Percentiles rank a stretch among this genome's conserved stretches.
These are phyloP conservation scores for Chaetomium sp. DNA, from an alignment of 2,329 filamentous ascomycete genomes.

Conservation along the genomic window DNA sequence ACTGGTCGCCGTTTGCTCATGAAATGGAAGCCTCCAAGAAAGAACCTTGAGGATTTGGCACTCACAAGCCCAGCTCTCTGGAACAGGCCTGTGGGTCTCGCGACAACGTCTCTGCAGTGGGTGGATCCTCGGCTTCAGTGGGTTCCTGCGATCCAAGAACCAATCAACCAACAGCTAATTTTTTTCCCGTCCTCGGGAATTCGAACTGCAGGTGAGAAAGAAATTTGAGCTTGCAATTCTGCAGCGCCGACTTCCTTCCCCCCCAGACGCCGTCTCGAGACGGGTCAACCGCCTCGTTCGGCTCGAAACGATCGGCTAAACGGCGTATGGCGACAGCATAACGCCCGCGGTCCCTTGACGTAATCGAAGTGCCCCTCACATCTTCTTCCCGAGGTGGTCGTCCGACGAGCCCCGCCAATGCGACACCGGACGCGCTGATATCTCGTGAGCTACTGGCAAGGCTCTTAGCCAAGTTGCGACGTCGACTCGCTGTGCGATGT, in stretches of 20 bases:
- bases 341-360: not conserved
- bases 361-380: not conserved
- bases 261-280: not conserved
- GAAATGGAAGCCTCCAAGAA: constrained; percentile 1
- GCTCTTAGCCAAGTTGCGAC: constrained; percentile 13
- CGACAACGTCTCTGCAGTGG: not conserved
- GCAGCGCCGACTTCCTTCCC: not conserved
- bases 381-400: not conserved
- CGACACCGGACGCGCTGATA: constrained; percentile 14
- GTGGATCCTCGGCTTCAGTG: not conserved
- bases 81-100: not conserved
- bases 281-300: not conserved
- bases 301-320: not conserved
- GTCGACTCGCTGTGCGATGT: constrained; percentile 24
- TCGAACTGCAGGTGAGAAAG: not conserved
- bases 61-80: not conserved
- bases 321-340: not conserved
- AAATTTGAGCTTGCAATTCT: constrained; percentile 10
- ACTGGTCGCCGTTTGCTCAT: not conserved
- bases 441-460: constrained; percentile 16
- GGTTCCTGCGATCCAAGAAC: not conserved
- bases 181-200: not conserved
- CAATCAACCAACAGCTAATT: constrained; percentile 7
- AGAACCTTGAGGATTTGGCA: not conserved
- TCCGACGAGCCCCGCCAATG: constrained; percentile 11